phyloP scores from a whole-genome alignment of 371 early-diverging fungal genomes.

The Mortierella sp. region DNA sequence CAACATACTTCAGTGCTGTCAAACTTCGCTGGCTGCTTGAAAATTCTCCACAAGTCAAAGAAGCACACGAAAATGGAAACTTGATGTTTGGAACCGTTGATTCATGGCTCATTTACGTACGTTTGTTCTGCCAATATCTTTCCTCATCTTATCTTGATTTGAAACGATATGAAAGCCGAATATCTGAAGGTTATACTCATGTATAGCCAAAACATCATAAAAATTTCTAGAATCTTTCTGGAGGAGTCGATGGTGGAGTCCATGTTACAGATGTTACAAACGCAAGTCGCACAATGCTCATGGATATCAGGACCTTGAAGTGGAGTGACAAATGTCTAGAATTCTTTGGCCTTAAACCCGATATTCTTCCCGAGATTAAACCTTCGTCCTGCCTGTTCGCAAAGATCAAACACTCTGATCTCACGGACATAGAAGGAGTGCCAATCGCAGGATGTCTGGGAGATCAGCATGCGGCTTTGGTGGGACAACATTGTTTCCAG shows the following conservation, averaged over 20 bases:
- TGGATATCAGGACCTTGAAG: conserved; percentile 85
- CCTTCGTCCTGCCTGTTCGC: conserved; percentile 91
- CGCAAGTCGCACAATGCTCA: conserved; percentile 94
- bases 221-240: conserved; percentile 79
- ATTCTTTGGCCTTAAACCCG: conserved; percentile 78
- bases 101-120: conserved; percentile 91
- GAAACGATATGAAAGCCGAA: neutral
- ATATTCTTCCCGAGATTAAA: conserved; percentile 84
- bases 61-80: conserved; percentile 72
- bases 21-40: conserved; percentile 95
- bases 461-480: conserved; percentile 97
- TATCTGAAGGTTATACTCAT: neutral
- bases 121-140: conserved; percentile 15
- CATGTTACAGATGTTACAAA: conserved; percentile 96
- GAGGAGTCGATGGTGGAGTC: conserved; percentile 75
- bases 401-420: conserved; percentile 64
- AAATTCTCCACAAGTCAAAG: conserved; percentile 76
- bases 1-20: conserved; percentile 95
- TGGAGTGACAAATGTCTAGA: conserved; percentile 86
- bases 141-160: neutral
- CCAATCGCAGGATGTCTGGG: conserved; percentile 91
- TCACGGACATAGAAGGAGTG: conserved; percentile 66
- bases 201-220: neutral
- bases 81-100: conserved; percentile 93
- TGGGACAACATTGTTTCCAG: conserved; percentile 94